A percentile compares a stretch with the other conserved stretches of the same genome.
Conservation (phyloP, 139 green algal species). For the Haematococcus sp. region DNA sequence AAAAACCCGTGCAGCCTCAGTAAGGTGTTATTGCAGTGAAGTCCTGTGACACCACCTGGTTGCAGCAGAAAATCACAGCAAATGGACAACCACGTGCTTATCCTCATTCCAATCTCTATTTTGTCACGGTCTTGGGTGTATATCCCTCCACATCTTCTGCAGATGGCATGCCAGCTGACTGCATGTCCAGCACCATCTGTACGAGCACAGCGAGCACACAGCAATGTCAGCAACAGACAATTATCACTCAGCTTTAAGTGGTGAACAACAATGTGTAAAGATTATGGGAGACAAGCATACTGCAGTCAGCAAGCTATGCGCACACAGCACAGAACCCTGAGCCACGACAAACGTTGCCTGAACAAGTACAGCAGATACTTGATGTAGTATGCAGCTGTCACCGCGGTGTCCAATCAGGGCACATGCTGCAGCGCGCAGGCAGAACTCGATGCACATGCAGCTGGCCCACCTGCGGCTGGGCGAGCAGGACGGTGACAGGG, state of each 20-base stretch:
- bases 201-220: neutral
- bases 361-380: neutral
- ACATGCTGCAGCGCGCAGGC: neutral
- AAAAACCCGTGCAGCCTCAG: too few relatives aligned
- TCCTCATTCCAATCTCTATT: too few relatives aligned
- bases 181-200: constrained; percentile 19
- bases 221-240: neutral
- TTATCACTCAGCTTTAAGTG: neutral
- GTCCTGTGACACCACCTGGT: too few relatives aligned
- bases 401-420: neutral
- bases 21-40: too few relatives aligned
- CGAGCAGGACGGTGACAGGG: constrained; percentile 1
- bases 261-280: neutral
- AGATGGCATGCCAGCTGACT: constrained; percentile 5
- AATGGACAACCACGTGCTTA: too few relatives aligned
- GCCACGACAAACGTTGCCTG: neutral
- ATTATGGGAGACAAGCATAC: neutral
- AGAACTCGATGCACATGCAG: neutral
- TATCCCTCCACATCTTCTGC: constrained; percentile 6
- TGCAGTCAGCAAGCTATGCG: neutral
- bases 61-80: too few relatives aligned
- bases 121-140: neutral
- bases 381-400: neutral
- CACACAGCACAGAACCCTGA: neutral
- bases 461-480: neutral